phyloP scores from a whole-genome alignment of 1,284 basidiomycete genomes.

The Stygiomarasmius scandens region DNA sequence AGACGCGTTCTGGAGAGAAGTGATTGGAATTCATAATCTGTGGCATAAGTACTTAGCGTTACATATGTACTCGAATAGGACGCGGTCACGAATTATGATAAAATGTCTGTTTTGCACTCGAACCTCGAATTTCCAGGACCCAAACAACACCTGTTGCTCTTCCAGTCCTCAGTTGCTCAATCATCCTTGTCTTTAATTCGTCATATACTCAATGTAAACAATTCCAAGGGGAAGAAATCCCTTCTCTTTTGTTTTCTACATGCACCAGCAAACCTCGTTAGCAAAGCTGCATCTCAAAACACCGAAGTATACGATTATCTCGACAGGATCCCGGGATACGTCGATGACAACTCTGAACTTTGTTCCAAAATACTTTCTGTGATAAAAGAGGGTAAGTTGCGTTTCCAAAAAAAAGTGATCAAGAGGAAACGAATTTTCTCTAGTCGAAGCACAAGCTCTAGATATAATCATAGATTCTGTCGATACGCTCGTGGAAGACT shows the following conservation, averaged over 20 bases:
- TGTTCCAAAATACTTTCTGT: constrained; percentile 42
- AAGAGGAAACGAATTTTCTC: constrained; percentile 13
- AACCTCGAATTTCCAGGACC: constrained; percentile 39
- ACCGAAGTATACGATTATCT: constrained; percentile 56
- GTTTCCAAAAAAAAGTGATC: constrained; percentile 5
- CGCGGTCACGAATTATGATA: neutral
- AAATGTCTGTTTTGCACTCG: constrained; percentile 32
- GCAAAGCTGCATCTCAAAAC: constrained; percentile 26
- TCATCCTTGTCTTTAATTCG: constrained; percentile 63
- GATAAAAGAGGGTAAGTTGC: constrained; percentile 45
- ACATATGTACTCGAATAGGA: neutral
- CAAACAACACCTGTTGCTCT: constrained; percentile 54
- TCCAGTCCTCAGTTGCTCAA: constrained; percentile 69
- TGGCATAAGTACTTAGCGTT: constrained; percentile 1
- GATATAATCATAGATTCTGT: constrained; percentile 69
- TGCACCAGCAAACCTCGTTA: constrained; percentile 47
- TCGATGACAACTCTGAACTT: constrained; percentile 33
- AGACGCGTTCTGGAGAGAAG: constrained; percentile 42
- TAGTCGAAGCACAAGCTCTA: constrained; percentile 44
- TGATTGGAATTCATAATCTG: constrained; percentile 36
- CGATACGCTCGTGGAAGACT: constrained; percentile 62
- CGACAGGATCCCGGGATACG: constrained; percentile 57
- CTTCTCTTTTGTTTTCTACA: constrained; percentile 67
- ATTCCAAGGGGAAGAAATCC: constrained; percentile 27
- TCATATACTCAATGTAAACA: constrained; percentile 35